phyloP scores from a whole-genome alignment of 495 filamentous ascomycete genomes.

The Xylaria scruposa region DNA sequence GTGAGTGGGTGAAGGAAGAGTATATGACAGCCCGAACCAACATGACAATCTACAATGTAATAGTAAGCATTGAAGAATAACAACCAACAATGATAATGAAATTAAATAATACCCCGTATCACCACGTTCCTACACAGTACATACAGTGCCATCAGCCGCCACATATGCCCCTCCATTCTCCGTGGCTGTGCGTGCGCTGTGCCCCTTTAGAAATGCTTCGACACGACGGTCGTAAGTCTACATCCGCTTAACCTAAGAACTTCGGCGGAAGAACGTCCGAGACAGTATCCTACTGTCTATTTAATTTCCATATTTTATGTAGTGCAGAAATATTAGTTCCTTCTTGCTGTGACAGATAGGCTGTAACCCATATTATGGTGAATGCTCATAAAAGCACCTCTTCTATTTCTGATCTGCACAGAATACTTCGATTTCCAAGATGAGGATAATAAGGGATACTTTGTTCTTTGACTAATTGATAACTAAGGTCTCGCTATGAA shows the following conservation, averaged over 20 bases:
- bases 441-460: neutral
- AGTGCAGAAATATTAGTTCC: neutral
- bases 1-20: neutral
- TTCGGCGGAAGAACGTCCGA: too few species aligned
- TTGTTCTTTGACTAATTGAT: neutral
- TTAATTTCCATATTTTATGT: too few species aligned
- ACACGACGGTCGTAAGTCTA: too few species aligned
- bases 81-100: slow-evolving; percentile 47
- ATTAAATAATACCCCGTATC: slow-evolving; percentile 71
- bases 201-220: too few species aligned
- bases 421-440: neutral
- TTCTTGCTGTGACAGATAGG: neutral
- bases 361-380: too few species aligned
- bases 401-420: neutral
- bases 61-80: neutral
- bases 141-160: slow-evolving; percentile 42
- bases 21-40: neutral
- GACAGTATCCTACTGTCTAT: too few species aligned
- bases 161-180: slow-evolving; percentile 18
- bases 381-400: neutral
- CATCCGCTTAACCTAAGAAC: too few species aligned
- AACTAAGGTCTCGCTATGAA: neutral
- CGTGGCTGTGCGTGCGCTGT: neutral
- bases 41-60: neutral
- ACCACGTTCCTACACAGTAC: slow-evolving; percentile 61